These are phyloP conservation scores for Pseudogymnoascus sp. DNA, from an alignment of 2,329 filamentous ascomycete genomes.

Conservation along the genomic window DNA sequence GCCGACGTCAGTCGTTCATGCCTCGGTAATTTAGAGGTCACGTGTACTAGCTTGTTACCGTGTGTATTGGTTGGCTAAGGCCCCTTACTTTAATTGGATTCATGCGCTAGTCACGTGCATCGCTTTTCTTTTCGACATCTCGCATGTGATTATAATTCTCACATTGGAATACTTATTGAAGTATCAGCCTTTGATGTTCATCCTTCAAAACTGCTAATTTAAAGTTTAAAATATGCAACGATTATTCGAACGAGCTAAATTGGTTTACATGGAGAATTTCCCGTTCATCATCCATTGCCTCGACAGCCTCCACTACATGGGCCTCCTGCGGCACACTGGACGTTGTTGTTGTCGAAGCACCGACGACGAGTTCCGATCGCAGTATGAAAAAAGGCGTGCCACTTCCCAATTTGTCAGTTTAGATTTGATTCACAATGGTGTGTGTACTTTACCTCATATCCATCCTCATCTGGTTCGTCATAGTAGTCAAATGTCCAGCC, in stretches of 20 bases:
- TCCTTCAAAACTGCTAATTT: background rate
- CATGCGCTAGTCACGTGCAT: background rate
- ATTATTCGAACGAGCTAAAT: background rate
- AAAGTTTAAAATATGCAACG: background rate
- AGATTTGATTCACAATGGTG: background rate
- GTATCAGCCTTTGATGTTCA: background rate
- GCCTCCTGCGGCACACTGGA: slow-evolving; percentile 16
- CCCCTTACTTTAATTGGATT: background rate
- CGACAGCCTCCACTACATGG: slow-evolving; percentile 14
- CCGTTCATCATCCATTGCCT: slow-evolving; percentile 14
- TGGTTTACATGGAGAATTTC: background rate
- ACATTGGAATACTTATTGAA: background rate
- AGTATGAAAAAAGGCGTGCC: slow-evolving; percentile 17
- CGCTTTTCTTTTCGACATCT: background rate
- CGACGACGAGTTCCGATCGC: slow-evolving; percentile 15
- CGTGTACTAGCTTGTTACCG: background rate
- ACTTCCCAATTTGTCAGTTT: background rate
- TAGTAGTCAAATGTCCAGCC: slow-evolving; percentile 25
- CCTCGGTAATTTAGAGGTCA: slow-evolving; percentile 7
- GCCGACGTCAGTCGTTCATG: slow-evolving; percentile 5
- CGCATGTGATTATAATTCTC: background rate
- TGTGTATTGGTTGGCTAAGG: background rate
- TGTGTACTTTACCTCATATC: slow-evolving; percentile 14
- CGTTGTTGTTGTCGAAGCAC: slow-evolving; percentile 17
- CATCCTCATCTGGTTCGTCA: slow-evolving; percentile 16